phyloP scores from a whole-genome alignment of 805 yeast species.

The Lipomyces sp. region DNA sequence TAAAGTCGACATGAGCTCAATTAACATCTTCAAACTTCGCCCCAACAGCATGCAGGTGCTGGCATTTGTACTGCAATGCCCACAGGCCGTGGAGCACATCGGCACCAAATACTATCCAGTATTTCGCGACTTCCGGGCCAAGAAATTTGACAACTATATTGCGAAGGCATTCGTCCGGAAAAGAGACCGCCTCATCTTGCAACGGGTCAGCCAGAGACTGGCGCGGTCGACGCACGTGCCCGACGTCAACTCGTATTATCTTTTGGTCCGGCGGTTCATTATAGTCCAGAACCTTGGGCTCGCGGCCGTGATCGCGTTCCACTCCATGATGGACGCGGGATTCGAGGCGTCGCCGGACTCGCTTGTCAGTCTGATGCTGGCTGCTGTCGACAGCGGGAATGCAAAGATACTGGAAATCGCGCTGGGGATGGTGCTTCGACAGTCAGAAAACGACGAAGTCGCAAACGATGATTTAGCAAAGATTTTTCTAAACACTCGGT shows the following conservation, averaged over 20 bases:
- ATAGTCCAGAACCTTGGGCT: conserved; percentile 11
- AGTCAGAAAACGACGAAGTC: conserved; percentile 1
- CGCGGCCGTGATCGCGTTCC: conserved; percentile 18
- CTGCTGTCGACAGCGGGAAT: conserved; percentile 5
- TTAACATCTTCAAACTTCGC: background rate
- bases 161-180: too few species aligned
- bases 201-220: conserved; percentile 1
- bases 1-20: background rate
- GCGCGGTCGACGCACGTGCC: conserved; percentile 22
- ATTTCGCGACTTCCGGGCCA: too few species aligned
- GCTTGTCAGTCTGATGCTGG: conserved; percentile 4
- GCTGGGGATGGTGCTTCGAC: conserved; percentile 4
- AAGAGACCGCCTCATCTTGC: background rate
- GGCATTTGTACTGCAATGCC: too few species aligned
- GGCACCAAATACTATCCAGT: too few species aligned
- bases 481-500: conserved; percentile 7
- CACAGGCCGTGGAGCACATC: too few species aligned
- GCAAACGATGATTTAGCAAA: conserved; percentile 2
- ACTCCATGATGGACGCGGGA: conserved; percentile 18
- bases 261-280: conserved; percentile 30
- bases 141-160: background rate
- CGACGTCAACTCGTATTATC: conserved; percentile 30
- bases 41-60: background rate
- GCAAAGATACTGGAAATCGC: conserved; percentile 6
- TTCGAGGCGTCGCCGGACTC: conserved; percentile 11